Base-by-base conservation (phyloP, 2,329 filamentous ascomycete genomes). In the Chaetomium strumarium region DNA sequence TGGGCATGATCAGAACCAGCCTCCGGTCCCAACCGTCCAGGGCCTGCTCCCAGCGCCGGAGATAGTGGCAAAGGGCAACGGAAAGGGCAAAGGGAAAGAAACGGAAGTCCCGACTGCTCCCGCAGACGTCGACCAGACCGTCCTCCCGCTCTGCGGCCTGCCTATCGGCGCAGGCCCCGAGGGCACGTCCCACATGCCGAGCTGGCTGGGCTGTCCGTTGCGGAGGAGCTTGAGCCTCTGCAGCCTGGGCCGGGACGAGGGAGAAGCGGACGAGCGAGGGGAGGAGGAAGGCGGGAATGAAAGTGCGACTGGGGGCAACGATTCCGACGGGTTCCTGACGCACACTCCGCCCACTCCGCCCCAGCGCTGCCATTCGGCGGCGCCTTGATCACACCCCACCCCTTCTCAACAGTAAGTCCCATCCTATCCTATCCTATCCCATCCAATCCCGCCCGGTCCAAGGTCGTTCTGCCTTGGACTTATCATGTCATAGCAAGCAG, bases 141-240 rank as follows among this genome's bases (percentile, higher is more conserved):
- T 14, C 34, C 13, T 11, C 63, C 49, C 67, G 0, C 56, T 71
- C 24, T 67, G 64, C 7, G 71, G 70, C 1, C 63, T 72, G 1
- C 72, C 72, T 17, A 60, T 74, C 16, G 72, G 71, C 20, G 71
- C 71, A 17, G 72, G 72, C 0, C 71, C 72, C 8, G 72, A 74
- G 58, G 69, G 68, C 14, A 57, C 63, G 12, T 57, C 61, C 0
- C 68, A 72, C 57, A 61, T 67, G 53, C 63, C 66, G 1, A 30
- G 53, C 1, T 72, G 68, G 55, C 51, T 59, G 30, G 37, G 59
- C 1, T 71, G 69, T 36, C 36, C 40, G 17, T 47, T 62, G 19
- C 52, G 51, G 3, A 48, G 51, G 20, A 39, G 24, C 13, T n/a
- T 2, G 17, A 44, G 46, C 12, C 41, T 17, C 13, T 30, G 30